Evolutionary conservation across 1,284 basidiomycete genomes (phyloP), one percentile per base, ranked within the genome.

Genomic region (Xerocomus amazonicus): DNA sequence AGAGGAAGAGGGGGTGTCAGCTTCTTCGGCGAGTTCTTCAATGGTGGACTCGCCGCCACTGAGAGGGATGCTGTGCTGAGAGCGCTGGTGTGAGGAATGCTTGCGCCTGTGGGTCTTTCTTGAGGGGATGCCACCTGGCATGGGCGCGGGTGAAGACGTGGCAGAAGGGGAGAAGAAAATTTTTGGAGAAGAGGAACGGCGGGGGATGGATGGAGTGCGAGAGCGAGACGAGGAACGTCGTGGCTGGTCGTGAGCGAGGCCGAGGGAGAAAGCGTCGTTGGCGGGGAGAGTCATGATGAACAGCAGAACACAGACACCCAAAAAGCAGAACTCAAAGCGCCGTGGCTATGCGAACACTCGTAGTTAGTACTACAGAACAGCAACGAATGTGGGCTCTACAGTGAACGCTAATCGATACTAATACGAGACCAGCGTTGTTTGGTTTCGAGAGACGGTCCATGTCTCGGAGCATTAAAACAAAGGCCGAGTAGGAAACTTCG

Each of bases 231-330:
- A 51, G 46, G 62, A 50, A 43, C 68, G 66, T 47, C 72, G 72
- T 41, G 67, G 63, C 50, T 66, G 62, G 60, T 75, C 70, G 68
- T 77, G 75, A 35, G 65, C 69, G 27, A 75, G 67, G 48, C 73
- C 67, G 47, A 79, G 71, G 19, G 74, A 74, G 47, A 78, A 77
- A 13, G 73, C 76, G 70, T 79, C 77, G 66, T 73, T 77, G 49
- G 77, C 74, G 51, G 77, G 76, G 43, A 77, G 63, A 4, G 70
- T 67, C 77, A 77, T 77, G 51, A 33, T 39, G 9, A 51, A 26
- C n/a, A n/a, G n/a, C n/a, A n/a, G n/a, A 32, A 19, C 6, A 27
- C 19, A 23, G 19, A 23, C 19, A 23, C 19, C 19, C 19, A 23
- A 23, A 23, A 23, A 23, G 19, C 2, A 23, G 4, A 23, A 16